Evolutionary conservation across 305 asterid genomes (phyloP).

Genomic region (Fraxinus velutina): DNA sequence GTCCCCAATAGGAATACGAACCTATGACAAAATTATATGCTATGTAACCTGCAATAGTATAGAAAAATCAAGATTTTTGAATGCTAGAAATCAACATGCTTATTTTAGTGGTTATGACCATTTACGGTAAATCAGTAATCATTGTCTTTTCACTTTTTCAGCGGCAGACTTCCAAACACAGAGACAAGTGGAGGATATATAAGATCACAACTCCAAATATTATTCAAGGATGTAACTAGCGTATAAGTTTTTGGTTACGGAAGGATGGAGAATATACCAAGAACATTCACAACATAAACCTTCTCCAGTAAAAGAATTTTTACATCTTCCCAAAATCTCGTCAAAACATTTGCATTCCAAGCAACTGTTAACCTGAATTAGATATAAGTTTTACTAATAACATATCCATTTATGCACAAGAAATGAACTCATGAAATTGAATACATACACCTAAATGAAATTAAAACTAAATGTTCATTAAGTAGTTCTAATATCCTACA

Average conservation of each 20-base stretch:
- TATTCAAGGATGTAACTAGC: not conserved
- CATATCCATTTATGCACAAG: constrained; percentile 16
- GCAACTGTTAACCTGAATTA: constrained; percentile 42
- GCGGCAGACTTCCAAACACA: not conserved
- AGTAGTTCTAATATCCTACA: not conserved
- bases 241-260: constrained; percentile 4
- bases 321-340: constrained; percentile 53
- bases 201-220: constrained; percentile 1
- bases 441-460: constrained; percentile 12
- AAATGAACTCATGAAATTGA: constrained; percentile 3
- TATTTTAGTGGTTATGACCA: not conserved
- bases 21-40: constrained; percentile 97
- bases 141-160: constrained; percentile 15
- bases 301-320: constrained; percentile 66
- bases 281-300: constrained; percentile 85
- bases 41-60: constrained; percentile 64
- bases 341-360: constrained; percentile 20
- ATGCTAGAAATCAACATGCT: not conserved
- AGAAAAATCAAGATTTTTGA: constrained; percentile 16
- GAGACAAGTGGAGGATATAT: not conserved
- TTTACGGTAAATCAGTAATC: constrained; percentile 10
- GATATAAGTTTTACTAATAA: constrained; percentile 13
- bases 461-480: constrained; percentile 4
- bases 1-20: constrained; percentile 97
- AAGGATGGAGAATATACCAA: constrained; percentile 50